These are phyloP conservation scores for Cryptosporidium canis DNA, from an alignment of 169 alveolate genomes.

Conservation along the genomic window DNA sequence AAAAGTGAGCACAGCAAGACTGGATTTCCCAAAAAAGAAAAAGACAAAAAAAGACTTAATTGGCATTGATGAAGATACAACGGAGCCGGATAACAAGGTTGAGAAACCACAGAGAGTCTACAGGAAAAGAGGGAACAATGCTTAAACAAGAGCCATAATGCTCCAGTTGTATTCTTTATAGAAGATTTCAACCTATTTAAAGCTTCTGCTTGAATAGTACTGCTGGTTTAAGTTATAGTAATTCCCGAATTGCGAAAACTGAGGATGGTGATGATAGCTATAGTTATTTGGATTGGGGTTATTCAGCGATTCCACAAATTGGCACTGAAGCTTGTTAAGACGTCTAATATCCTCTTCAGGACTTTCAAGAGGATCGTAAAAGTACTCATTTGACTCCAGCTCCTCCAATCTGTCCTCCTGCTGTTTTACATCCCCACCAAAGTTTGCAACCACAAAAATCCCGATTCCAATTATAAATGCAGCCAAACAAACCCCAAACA, in stretches of 20 bases:
- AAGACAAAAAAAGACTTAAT: constrained; percentile 4
- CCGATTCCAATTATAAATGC: constrained; percentile 39
- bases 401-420: neutral
- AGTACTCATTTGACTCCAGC: constrained; percentile 7
- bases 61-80: neutral
- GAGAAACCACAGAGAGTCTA: neutral
- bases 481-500: constrained; percentile 14
- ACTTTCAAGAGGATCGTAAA: constrained; percentile 17
- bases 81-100: neutral
- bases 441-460: neutral
- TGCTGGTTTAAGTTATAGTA: neutral
- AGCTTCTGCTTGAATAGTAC: neutral
- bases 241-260: constrained; percentile 5
- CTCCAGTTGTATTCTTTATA: too few relatives aligned
- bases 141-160: too few relatives aligned
- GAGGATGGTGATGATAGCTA: neutral
- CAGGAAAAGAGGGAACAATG: neutral
- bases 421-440: neutral
- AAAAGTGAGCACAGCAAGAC: neutral
- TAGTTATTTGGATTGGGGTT: constrained; percentile 13
- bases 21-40: constrained; percentile 45
- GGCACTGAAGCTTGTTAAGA: constrained; percentile 4
- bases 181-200: neutral
- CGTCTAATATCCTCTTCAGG: constrained; percentile 18
- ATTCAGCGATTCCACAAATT: constrained; percentile 7